These are phyloP conservation scores for Lentinus brumalis DNA, from an alignment of 768 basidiomycete species.

Conservation along the genomic window DNA sequence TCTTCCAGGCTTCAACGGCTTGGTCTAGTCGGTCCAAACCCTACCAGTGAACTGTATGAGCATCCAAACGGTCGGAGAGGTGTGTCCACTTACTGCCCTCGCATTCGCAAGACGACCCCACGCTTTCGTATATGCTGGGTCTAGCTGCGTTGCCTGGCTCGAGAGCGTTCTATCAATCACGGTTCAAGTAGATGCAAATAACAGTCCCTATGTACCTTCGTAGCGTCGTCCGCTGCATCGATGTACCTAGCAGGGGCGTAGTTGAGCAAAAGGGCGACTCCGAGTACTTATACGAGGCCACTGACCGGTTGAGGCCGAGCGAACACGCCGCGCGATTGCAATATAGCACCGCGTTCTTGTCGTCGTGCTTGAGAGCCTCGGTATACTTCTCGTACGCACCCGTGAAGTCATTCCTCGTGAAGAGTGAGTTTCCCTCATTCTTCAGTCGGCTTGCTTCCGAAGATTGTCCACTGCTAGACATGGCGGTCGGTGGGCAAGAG, in stretches of 20 bases:
- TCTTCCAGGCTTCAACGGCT: too few species aligned
- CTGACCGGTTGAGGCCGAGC: constrained; percentile 36
- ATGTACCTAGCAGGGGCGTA: constrained; percentile 5
- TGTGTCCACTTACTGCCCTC: neutral
- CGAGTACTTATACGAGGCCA: too few species aligned
- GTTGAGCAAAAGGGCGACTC: too few species aligned
- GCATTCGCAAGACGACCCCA: constrained; percentile 25
- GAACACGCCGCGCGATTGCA: constrained; percentile 47
- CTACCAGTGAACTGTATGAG: constrained; percentile 6
- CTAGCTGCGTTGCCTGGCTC: constrained; percentile 23
- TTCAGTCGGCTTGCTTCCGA: constrained; percentile 32
- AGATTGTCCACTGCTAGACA: neutral
- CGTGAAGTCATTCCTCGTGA: constrained; percentile 33
- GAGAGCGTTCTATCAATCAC: neutral
- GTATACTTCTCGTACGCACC: constrained; percentile 43
- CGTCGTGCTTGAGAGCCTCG: constrained; percentile 42
- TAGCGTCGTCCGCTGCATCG: constrained; percentile 17
- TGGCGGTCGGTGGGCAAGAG: neutral
- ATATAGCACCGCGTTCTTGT: constrained; percentile 42
- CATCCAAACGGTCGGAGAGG: neutral
- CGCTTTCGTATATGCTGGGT: constrained; percentile 22
- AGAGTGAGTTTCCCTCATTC: constrained; percentile 42
- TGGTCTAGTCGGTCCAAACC: neutral
- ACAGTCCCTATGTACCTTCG: constrained; percentile 4
- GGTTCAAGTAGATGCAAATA: too few species aligned